Evolutionary conservation across 75 land plant species (phyloP), one percentile per base, ranked within the genome.

Genomic region (Larix kaempferi): DNA sequence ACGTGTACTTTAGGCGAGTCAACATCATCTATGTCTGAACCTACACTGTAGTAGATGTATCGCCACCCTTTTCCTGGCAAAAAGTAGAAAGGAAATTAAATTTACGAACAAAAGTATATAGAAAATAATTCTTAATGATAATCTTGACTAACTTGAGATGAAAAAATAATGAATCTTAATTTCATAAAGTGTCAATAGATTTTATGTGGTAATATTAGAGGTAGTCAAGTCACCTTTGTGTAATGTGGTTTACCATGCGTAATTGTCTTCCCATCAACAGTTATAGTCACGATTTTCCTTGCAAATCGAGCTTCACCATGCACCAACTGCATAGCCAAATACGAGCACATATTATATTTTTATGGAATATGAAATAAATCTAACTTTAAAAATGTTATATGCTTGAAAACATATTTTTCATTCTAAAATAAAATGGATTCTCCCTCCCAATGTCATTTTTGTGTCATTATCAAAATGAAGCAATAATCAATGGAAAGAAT

Each of bases 21-120:
- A 0, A 90, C 44, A 49, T 86, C 85, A 44, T 86, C 89, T 23
- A 35, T 80, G 35, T 82, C 79, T 37, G 77, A 59, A 6, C 94
- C 90, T 19, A 78, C 69, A 71, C 85, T 13, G 92, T 88, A 56
- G 96, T 91, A 62, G 90, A 90, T 33, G 82, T 62, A 76, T 92
- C 92, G 23, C 82, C 54, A 56, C 82, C 79, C 76, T 77, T 90
- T 69, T n/a, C 72, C 52, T 69, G 22, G 72, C 14, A 69, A 69
- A 44, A 69, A 12, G 52, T 69, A 39, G 14, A 69, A 69, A 69
- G 41, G 23, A 69, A 41, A 69, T 0, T 8, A 69, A 44, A 3
- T 2, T 69, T 44, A 41, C 72, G 39, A 41, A 19, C 3, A 69
- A n/a, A 69, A 33, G 21, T 41, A 39, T 66, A 69, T 64, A 69